Conservation (phyloP, 176 grass and related monocot genomes). For the Pontederia crassipes region DNA sequence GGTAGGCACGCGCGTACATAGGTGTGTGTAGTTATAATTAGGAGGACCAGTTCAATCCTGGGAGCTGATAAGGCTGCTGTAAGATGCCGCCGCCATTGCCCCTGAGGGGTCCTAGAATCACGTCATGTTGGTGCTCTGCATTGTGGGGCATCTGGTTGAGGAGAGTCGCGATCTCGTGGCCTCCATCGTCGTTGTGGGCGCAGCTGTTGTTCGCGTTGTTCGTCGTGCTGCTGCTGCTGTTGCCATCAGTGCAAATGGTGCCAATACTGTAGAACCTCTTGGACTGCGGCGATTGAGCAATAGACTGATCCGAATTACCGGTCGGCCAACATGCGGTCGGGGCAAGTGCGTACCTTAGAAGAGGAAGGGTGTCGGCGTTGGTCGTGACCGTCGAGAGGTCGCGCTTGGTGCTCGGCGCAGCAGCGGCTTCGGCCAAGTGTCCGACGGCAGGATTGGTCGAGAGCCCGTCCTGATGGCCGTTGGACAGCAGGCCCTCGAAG, state of each 20-base stretch:
- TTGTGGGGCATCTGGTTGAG: conserved; percentile 20
- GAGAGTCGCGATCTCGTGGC: conserved; percentile 20
- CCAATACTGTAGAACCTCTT: conserved; percentile 30
- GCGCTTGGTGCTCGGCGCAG: conserved; percentile 13
- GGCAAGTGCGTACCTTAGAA: conserved; percentile 14
- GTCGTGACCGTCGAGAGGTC: background rate
- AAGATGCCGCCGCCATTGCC: conserved; percentile 25
- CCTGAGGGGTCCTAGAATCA: conserved; percentile 27
- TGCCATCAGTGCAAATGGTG: conserved; percentile 9
- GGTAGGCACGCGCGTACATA: too few relatives aligned
- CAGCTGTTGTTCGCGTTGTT: conserved; percentile 21
- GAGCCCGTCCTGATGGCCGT: conserved; percentile 14
- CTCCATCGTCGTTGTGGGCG: conserved; percentile 21
- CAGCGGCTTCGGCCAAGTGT: conserved; percentile 13
- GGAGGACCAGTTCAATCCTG: conserved; percentile 66
- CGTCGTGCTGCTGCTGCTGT: conserved; percentile 1
- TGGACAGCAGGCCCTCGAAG: conserved; percentile 48
- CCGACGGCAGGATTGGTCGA: background rate
- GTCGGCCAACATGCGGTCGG: conserved; percentile 35
- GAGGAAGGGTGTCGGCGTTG: conserved; percentile 22
- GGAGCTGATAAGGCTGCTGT: conserved; percentile 53
- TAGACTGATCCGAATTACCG: background rate
- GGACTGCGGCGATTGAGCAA: conserved; percentile 20
- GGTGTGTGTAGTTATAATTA: background rate
- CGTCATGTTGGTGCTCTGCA: conserved; percentile 15